phyloP scores from a whole-genome alignment of 2,329 filamentous ascomycete genomes.

The Apiospora marii region DNA sequence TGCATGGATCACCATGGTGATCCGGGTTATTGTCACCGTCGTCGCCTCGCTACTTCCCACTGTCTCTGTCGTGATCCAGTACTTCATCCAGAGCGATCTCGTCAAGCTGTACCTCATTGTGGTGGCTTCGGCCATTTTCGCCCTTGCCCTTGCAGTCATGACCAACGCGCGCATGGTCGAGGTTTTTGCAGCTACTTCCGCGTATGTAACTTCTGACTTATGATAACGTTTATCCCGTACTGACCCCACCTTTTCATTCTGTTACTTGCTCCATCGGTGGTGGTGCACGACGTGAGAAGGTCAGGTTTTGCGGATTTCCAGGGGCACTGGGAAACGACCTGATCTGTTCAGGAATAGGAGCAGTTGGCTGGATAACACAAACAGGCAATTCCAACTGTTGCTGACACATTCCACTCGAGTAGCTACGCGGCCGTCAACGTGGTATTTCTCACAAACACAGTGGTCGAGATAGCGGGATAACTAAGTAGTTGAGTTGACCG shows the following conservation, averaged over 20 bases:
- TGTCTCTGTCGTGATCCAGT: conserved; percentile 27
- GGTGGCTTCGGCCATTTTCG: conserved; percentile 28
- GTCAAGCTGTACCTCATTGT: conserved; percentile 25
- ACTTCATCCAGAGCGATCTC: conserved; percentile 22
- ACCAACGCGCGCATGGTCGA: conserved; percentile 29
- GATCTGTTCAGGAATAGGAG: no score
- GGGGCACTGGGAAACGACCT: no score
- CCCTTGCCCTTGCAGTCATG: conserved; percentile 28
- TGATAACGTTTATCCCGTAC: background rate
- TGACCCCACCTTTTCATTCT: background rate
- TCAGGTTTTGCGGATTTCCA: no score
- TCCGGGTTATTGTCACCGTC: conserved; percentile 26
- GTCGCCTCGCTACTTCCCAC: conserved; percentile 29
- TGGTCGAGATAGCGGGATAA: conserved; percentile 10
- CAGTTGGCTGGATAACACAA: background rate
- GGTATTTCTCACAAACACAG: conserved; percentile 26
- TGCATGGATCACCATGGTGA: background rate
- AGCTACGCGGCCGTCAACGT: conserved; percentile 27
- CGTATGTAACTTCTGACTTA: conserved; percentile 22
- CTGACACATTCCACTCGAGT: background rate
- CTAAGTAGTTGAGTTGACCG: no score
- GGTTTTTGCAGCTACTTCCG: conserved; percentile 30
- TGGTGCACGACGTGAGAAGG: background rate
- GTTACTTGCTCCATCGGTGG: background rate
- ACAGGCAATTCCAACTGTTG: background rate